phyloP scores from a whole-genome alignment of 768 basidiomycete genomes.

The Collybiopsis luxurians region DNA sequence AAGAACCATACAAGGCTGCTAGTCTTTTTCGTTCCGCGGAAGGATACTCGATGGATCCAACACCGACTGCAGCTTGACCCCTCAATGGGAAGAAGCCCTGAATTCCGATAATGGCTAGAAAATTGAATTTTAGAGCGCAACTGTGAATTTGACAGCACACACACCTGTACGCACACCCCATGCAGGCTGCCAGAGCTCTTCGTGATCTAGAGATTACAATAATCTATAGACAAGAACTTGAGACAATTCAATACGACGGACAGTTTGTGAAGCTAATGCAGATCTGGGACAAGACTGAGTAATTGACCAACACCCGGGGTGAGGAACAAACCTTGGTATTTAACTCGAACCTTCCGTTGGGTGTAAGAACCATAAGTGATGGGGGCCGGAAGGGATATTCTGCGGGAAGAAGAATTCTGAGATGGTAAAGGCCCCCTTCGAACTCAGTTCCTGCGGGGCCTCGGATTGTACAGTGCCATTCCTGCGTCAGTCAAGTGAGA shows the following conservation, averaged over 20 bases:
- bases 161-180: slow-evolving; percentile 96
- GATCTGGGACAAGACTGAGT: slow-evolving; percentile 57
- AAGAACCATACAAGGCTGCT: slow-evolving; percentile 60
- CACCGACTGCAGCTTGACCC: slow-evolving; percentile 82
- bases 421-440: slow-evolving; percentile 95
- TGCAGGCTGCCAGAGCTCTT: slow-evolving; percentile 96
- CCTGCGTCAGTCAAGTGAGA: slow-evolving; percentile 30
- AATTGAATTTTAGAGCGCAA: background rate
- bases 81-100: slow-evolving; percentile 89
- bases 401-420: slow-evolving; percentile 84
- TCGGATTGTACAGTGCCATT: slow-evolving; percentile 98
- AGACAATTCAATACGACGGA: slow-evolving; percentile 32
- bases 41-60: slow-evolving; percentile 85
- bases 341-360: slow-evolving; percentile 94
- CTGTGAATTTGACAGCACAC: slow-evolving; percentile 13
- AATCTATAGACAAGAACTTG: background rate
- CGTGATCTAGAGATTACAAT: slow-evolving; percentile 64
- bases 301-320: background rate
- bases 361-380: slow-evolving; percentile 93
- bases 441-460: slow-evolving; percentile 88
- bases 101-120: slow-evolving; percentile 76
- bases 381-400: slow-evolving; percentile 98
- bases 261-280: slow-evolving; percentile 93
- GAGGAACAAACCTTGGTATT: slow-evolving; percentile 77
- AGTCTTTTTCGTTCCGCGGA: slow-evolving; percentile 72